Base-by-base conservation (phyloP, 2,329 filamentous ascomycete genomes). In the Aspergillus chevalieri region DNA sequence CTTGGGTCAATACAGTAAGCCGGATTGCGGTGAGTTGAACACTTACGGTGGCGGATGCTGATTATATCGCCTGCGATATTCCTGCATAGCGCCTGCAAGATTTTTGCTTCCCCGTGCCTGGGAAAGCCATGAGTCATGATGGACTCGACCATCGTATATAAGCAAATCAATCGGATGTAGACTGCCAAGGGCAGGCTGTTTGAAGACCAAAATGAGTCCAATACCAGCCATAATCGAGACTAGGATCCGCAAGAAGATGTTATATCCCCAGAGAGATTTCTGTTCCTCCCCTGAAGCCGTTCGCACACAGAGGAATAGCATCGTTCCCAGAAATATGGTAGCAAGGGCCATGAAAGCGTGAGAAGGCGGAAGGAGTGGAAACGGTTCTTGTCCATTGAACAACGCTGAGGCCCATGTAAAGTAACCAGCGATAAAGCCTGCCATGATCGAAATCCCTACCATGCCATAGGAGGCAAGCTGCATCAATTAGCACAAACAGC, bases 111-210 rank as follows among this genome's bases (percentile, higher is more conserved):
- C 62, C 21, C 70, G 67, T 9, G 78, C 75, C 53, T 77, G 70
- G 10, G 67, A 65, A 8, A 73, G 54, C 65, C 78, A 83, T 4
- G 62, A 57, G n/a, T 77, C 65, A 54, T 82, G 77, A 42, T 72
- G 67, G 2, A 65, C 52, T 44, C 70, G 68, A 14, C 75, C 79
- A 15, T 77, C 65, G 43, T 76, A 73, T 24, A 83, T 78, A 15
- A 83, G 68, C 33, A 73, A 59, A 47, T 80, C 75, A 45, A 83
- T 81, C 0, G 81, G 79, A 58, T 83, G 80, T 34, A 70, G 70
- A 15, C 67, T 64, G 15, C 71, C 60, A 21, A 67, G 55, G 15
- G 66, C 65, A 19, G 67, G 70, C 47, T 73, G 72, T 26, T 70
- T 65, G 24, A 70, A 63, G 44, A 66, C 69, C 6, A 76, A 62